A percentile compares a stretch with the other conserved stretches of the same genome.
phyloP scores from a whole-genome alignment of 176 grass and related monocot species.

The Carex cristatella region DNA sequence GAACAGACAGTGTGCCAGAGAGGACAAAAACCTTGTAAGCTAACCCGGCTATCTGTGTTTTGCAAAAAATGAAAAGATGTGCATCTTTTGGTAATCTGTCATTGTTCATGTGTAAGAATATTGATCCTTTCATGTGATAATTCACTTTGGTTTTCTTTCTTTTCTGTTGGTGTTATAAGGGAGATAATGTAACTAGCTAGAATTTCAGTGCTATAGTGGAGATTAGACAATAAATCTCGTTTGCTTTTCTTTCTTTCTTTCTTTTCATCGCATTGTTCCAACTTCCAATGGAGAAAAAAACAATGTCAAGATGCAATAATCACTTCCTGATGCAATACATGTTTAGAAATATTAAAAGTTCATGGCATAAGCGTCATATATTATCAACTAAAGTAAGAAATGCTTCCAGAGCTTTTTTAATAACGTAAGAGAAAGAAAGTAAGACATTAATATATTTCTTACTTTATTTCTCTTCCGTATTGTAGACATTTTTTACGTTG shows the following conservation, averaged over 20 bases:
- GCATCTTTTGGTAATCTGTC: constrained; percentile 6
- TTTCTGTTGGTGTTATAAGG: not conserved
- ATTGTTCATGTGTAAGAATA: not conserved
- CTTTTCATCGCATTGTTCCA: not conserved
- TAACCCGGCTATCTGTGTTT: not conserved
- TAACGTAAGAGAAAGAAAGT: no score
- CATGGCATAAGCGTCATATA: not conserved
- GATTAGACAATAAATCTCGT: not conserved
- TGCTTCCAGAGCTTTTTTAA: no score
- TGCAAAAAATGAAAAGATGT: not conserved
- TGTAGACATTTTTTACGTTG: no score
- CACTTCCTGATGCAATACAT: not conserved
- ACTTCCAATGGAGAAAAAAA: not conserved
- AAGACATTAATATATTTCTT: no score
- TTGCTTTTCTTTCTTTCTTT: not conserved
- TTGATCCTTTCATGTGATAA: not conserved
- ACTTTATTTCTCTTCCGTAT: no score
- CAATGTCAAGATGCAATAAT: not conserved
- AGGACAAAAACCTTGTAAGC: constrained; percentile 10
- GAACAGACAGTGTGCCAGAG: not conserved
- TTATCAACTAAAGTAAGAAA: no score
- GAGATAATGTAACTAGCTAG: not conserved
- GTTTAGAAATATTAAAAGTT: not conserved
- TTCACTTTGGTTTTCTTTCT: not conserved
- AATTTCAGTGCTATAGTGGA: constrained; percentile 7